Evolutionary conservation across 352 stramenopile genomes (phyloP).

Genomic region (Phytophthora boehmeriae): DNA sequence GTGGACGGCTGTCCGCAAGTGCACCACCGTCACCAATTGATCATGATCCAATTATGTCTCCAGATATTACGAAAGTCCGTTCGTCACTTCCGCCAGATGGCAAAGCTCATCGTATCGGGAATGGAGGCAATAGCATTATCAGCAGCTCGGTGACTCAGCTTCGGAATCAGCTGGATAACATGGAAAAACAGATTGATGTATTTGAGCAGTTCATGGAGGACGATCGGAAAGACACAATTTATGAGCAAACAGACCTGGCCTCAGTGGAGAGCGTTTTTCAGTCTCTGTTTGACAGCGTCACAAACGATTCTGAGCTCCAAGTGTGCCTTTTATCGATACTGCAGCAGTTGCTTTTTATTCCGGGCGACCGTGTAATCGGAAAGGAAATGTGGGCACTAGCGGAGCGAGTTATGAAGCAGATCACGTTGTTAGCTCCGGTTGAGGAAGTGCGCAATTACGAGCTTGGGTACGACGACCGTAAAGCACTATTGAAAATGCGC

Average conservation of each 20-base stretch:
- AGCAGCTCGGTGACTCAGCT: conserved; percentile 78
- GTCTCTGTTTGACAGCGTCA: conserved; percentile 58
- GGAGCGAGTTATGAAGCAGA: conserved; percentile 82
- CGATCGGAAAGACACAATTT: conserved; percentile 87
- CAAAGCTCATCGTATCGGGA: conserved; percentile 29
- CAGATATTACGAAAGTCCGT: conserved; percentile 30
- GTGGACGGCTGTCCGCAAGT: conserved; percentile 35
- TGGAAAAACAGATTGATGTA: conserved; percentile 90
- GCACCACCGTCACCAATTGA: conserved; percentile 62
- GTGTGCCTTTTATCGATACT: conserved; percentile 79
- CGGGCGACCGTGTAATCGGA: conserved; percentile 76
- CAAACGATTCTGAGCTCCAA: conserved; percentile 67
- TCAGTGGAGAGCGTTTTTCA: conserved; percentile 74
- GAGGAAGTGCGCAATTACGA: conserved; percentile 84
- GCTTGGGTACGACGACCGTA: conserved; percentile 83
- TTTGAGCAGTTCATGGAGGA: conserved; percentile 90
- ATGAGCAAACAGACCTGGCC: conserved; percentile 77
- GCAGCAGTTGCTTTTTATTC: conserved; percentile 88
- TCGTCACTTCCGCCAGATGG: conserved; percentile 38
- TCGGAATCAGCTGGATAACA: conserved; percentile 84
- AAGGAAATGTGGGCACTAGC: conserved; percentile 89
- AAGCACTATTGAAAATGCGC: conserved; percentile 71
- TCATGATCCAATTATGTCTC: conserved; percentile 38
- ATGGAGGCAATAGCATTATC: conserved; percentile 59
- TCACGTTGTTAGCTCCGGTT: conserved; percentile 73